Evolutionary conservation across 1,284 basidiomycete genomes (phyloP).

Genomic region (Puccinia triticina): DNA sequence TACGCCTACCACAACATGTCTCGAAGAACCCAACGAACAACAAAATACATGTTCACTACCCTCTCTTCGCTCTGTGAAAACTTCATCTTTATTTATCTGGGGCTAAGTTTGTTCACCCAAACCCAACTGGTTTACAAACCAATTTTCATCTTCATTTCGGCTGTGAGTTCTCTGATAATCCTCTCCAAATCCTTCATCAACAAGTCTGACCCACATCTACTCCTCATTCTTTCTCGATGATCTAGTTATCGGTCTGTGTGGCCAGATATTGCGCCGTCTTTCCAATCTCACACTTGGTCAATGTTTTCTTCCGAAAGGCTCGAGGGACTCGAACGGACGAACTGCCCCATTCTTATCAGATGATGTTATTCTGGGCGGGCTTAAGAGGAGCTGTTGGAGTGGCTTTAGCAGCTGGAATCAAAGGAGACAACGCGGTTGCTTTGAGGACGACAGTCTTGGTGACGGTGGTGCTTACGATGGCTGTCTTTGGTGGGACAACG

Average conservation of each 20-base stretch:
- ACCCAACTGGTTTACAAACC: slow-evolving; percentile 89
- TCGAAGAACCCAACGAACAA: slow-evolving; percentile 84
- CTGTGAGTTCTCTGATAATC: slow-evolving; percentile 60
- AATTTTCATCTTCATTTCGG: slow-evolving; percentile 86
- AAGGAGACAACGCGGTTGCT: slow-evolving; percentile 84
- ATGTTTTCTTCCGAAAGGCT: slow-evolving; percentile 75
- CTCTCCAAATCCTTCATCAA: background rate
- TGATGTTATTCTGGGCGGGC: slow-evolving; percentile 95
- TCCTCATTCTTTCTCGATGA: background rate
- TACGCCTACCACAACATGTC: slow-evolving; percentile 99
- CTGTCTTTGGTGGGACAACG: slow-evolving; percentile 95
- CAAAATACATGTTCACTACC: slow-evolving; percentile 91
- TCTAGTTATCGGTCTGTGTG: slow-evolving; percentile 80
- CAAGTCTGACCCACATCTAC: slow-evolving; percentile 17
- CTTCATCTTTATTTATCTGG: slow-evolving; percentile 99
- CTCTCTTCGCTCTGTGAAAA: slow-evolving; percentile 95
- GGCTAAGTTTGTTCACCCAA: slow-evolving; percentile 90
- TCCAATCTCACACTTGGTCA: slow-evolving; percentile 92
- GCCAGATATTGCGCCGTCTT: slow-evolving; percentile 96
- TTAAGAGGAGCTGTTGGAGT: slow-evolving; percentile 95
- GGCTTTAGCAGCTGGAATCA: slow-evolving; percentile 91
- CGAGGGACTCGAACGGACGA: slow-evolving; percentile 83
- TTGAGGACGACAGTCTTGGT: slow-evolving; percentile 91
- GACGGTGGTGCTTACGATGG: slow-evolving; percentile 90
- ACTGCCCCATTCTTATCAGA: slow-evolving; percentile 86